A percentile compares a stretch with the other conserved stretches of the same genome.
Evolutionary conservation across 139 green algal species (phyloP).

Genomic region (Chlorella ohadii): DNA sequence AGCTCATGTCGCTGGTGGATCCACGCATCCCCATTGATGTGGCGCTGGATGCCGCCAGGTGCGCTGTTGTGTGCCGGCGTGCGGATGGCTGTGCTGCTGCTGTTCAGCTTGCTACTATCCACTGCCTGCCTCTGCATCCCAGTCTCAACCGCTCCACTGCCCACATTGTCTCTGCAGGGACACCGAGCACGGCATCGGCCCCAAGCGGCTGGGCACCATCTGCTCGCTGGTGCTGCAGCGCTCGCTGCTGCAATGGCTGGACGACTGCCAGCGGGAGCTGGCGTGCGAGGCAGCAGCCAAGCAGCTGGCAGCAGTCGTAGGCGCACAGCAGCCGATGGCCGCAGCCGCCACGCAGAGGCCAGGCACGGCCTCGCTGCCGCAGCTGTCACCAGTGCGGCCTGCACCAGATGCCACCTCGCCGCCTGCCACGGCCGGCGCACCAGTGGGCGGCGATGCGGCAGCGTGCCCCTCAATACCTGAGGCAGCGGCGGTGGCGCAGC

Average conservation of each 20-base stretch:
- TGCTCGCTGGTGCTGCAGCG: constrained; percentile 55
- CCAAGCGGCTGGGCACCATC: constrained; percentile 60
- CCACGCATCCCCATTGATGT: constrained; percentile 59
- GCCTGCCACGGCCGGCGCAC: neutral
- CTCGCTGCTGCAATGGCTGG: constrained; percentile 59
- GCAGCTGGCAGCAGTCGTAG: neutral
- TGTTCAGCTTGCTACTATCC: neutral
- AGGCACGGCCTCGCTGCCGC: neutral
- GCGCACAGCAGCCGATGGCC: neutral
- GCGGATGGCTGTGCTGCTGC: neutral
- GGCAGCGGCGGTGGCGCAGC: no score
- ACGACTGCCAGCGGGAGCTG: constrained; percentile 44
- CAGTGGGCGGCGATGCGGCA: neutral
- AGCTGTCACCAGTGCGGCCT: neutral
- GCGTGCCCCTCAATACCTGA: no score
- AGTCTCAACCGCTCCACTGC: no score
- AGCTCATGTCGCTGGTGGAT: constrained; percentile 56
- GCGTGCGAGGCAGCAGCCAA: neutral
- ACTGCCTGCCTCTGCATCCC: neutral
- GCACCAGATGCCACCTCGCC: neutral
- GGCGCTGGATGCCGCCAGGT: constrained; percentile 52
- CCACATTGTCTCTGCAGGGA: constrained; percentile 20
- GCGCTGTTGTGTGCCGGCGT: neutral
- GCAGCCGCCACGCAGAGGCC: neutral
- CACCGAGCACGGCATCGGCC: constrained; percentile 52